Base-by-base conservation (phyloP, 1,284 basidiomycete genomes). In the Pholiota adiposa region DNA sequence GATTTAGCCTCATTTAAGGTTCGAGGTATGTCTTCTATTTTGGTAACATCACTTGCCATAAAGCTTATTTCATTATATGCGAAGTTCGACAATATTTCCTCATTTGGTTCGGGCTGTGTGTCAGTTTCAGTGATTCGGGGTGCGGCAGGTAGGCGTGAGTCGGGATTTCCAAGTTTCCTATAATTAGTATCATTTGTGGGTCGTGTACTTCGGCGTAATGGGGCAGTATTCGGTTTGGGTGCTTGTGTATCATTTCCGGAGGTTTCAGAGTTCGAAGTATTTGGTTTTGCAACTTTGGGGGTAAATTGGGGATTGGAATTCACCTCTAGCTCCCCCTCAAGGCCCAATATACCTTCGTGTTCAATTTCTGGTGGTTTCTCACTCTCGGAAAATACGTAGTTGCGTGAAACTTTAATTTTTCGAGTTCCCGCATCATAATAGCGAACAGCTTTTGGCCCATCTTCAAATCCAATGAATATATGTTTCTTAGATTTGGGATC, bases 401-500 rank as follows among this genome's bases (percentile, higher is more conserved):
- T 71, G 19, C 63, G 34, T 14, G 63, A 66, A 6, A 61, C 51
- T 43, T 65, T 64, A 29, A 71, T 58, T 25, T 54, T 59, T 14
- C 61, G 12, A 0, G 40, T 63, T 23, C 44, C 38, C 2, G 59
- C 11, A 51, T 69, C 63, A 50, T 70, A 72, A 59, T 70, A 70
- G 18, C 63, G 36, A 27, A 69, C 56, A 0, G 64, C 52, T 48
- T 67, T 67, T 0, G 65, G 61, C 29, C 65, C 67, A 41, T 68
- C 65, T 4, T 54, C 50, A 54, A 67, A 70, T 21, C 69, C 68
- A 0, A 68, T 57, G 52, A 69, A 69, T 8, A 62, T 41, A 54
- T 67, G 57, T 54, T 69, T 65, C 56, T 67, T 46, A 38, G 69
- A 63, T 54, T 64, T 62, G 46, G 72, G 61, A 23, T 57, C 16